These are phyloP conservation scores for Xerocomellus chrysenteron DNA, from an alignment of 768 basidiomycete species.

Conservation along the genomic window DNA sequence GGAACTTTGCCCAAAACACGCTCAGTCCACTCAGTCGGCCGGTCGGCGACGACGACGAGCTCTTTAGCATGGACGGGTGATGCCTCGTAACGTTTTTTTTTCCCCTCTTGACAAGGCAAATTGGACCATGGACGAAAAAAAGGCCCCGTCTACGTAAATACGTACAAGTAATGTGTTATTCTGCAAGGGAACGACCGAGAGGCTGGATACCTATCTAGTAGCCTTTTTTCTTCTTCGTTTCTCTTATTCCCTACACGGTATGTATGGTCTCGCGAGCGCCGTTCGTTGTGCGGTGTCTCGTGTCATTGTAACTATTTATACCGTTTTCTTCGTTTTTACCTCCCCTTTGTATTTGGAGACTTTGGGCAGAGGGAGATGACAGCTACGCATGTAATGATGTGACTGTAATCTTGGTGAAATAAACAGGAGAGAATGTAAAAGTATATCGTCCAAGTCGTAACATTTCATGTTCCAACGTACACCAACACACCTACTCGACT, in stretches of 20 bases:
- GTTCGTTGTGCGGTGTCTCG: neutral
- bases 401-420: conserved; percentile 23
- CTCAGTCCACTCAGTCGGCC: conserved; percentile 64
- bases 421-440: neutral
- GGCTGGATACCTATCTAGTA: conserved; percentile 34
- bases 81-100: no score
- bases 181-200: conserved; percentile 25
- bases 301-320: conserved; percentile 27
- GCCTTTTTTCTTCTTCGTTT: conserved; percentile 12
- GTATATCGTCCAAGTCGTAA: neutral
- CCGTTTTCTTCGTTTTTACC: conserved; percentile 14
- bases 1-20: conserved; percentile 37
- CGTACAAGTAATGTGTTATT: conserved; percentile 28
- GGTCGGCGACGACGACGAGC: conserved; percentile 61
- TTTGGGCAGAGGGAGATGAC: conserved; percentile 13
- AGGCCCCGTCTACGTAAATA: conserved; percentile 22
- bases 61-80: conserved; percentile 68
- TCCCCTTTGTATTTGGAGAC: conserved; percentile 12
- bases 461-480: neutral
- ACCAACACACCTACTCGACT: conserved; percentile 10
- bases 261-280: conserved; percentile 7
- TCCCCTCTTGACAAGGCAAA: neutral
- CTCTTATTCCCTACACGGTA: conserved; percentile 2
- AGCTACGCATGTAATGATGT: conserved; percentile 21
- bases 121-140: conserved; percentile 11